A percentile compares a stretch with the other conserved stretches of the same genome.
These are phyloP conservation scores for Amauroascus verrucosus DNA, from an alignment of 2,329 filamentous ascomycete genomes.

Conservation along the genomic window DNA sequence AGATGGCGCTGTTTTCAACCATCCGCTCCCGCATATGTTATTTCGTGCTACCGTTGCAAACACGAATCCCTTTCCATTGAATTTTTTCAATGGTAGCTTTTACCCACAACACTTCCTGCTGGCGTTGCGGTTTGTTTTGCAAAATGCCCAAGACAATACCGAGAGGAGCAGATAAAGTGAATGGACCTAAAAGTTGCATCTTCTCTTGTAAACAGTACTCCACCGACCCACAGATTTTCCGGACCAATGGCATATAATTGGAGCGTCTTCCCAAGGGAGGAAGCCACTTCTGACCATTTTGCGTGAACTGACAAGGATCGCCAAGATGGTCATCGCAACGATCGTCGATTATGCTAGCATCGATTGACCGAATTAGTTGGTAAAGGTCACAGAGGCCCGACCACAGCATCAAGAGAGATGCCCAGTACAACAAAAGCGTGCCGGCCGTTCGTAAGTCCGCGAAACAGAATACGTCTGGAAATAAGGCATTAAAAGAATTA, in stretches of 20 bases:
- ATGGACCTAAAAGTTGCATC: slow-evolving; percentile 15
- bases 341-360: slow-evolving; percentile 6
- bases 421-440: slow-evolving; percentile 28
- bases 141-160: neutral
- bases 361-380: slow-evolving; percentile 18
- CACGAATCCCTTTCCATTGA: neutral
- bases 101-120: neutral
- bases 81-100: neutral
- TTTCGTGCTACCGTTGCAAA: neutral
- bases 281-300: slow-evolving; percentile 10
- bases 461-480: slow-evolving; percentile 27
- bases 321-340: neutral
- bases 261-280: slow-evolving; percentile 21
- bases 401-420: slow-evolving; percentile 26
- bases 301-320: neutral
- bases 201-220: slow-evolving; percentile 26
- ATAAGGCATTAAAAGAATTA: neutral
- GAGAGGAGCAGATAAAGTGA: neutral
- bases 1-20: no score
- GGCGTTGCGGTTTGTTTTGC: neutral
- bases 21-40: no score
- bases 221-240: slow-evolving; percentile 27
- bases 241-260: slow-evolving; percentile 17
- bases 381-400: slow-evolving; percentile 28
- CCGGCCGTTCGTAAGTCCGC: slow-evolving; percentile 16